Evolutionary conservation across 306 rosid genomes (phyloP).

Genomic region (Lupinus albus): DNA sequence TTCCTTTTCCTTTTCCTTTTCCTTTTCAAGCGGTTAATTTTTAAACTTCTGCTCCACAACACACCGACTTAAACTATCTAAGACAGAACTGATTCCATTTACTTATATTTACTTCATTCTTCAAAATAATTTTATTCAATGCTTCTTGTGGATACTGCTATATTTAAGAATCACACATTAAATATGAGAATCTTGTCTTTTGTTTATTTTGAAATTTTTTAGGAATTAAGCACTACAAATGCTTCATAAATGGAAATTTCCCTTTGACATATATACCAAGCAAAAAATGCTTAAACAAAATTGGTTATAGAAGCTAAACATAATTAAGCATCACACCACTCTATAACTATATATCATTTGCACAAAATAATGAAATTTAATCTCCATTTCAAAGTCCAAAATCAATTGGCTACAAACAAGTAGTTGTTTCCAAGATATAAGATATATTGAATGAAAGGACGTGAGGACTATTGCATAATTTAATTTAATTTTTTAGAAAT

Average conservation of each 20-base stretch:
- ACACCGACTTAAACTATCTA: conserved; percentile 32
- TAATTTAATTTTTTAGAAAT: not conserved
- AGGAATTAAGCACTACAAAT: not conserved
- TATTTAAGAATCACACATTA: not conserved
- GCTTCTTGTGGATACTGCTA: no score
- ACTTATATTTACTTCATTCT: not conserved
- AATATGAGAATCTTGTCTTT: not conserved
- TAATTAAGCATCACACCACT: not conserved
- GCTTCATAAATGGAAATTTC: conserved; percentile 4
- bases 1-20: no score
- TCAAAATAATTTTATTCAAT: not conserved
- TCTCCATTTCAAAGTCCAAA: conserved; percentile 44
- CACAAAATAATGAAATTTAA: conserved; percentile 23
- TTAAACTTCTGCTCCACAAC: conserved; percentile 26
- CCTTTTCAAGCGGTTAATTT: conserved; percentile 21
- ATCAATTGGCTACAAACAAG: conserved; percentile 49
- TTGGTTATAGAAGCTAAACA: conserved; percentile 5
- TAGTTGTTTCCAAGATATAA: conserved; percentile 52
- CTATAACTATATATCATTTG: conserved; percentile 10
- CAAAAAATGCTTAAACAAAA: not conserved
- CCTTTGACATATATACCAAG: not conserved
- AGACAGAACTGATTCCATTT: conserved; percentile 18
- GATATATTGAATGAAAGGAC: not conserved
- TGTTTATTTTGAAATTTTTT: not conserved
- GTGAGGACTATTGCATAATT: no score